phyloP scores from a whole-genome alignment of 768 basidiomycete species.

The Brasilioporus rufonigricans region DNA sequence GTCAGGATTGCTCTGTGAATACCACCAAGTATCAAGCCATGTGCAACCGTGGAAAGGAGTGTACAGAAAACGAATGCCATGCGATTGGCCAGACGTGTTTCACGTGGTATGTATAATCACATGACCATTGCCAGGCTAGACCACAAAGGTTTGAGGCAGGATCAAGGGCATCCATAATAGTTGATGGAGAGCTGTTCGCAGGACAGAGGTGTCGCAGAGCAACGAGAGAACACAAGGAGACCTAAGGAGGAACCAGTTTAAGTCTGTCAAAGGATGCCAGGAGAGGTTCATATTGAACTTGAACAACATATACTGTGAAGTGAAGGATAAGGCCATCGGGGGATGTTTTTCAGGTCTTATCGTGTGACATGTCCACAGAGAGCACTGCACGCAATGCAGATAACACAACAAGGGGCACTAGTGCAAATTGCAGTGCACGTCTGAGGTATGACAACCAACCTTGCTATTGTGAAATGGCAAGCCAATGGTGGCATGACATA shows the following conservation, averaged over 20 bases:
- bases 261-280: no score
- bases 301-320: not conserved
- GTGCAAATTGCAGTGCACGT: not conserved
- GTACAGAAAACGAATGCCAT: no score
- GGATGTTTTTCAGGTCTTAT: not conserved
- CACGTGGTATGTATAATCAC: no score
- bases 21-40: no score
- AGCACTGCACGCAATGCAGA: not conserved
- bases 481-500: not conserved
- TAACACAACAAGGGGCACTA: not conserved
- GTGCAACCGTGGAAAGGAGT: no score
- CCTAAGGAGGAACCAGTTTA: not conserved
- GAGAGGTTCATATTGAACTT: not conserved
- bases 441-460: no score
- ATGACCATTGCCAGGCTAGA: not conserved
- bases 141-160: constrained; percentile 24
- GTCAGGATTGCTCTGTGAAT: no score
- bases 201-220: no score
- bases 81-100: no score
- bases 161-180: not conserved
- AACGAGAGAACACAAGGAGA: not conserved
- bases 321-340: no score
- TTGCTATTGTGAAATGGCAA: not conserved
- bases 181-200: no score
- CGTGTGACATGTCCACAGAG: not conserved